Conservation (phyloP, 1,284 basidiomycete genomes). For the Neonothopanus nambi region DNA sequence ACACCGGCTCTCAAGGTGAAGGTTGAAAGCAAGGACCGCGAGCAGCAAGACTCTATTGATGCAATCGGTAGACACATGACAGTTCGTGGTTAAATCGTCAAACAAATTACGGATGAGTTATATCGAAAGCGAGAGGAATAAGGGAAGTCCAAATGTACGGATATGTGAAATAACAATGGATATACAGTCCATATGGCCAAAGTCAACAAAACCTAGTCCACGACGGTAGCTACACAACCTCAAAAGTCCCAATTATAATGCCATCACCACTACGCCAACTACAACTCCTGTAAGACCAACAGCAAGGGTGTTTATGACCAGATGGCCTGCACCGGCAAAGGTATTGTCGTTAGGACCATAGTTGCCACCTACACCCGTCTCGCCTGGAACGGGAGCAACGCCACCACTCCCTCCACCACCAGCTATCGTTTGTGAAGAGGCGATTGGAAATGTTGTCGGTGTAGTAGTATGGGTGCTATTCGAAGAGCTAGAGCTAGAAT, state of each 20-base stretch:
- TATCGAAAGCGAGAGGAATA: no score
- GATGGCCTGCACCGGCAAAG: slow-evolving; percentile 10
- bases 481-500: background rate
- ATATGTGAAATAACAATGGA: no score
- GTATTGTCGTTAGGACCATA: slow-evolving; percentile 14
- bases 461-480: slow-evolving; percentile 8
- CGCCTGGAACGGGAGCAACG: slow-evolving; percentile 4
- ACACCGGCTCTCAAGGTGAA: no score
- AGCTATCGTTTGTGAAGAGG: slow-evolving; percentile 5
- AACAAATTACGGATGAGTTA: no score
- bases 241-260: background rate
- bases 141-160: no score
- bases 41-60: no score
- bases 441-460: slow-evolving; percentile 7
- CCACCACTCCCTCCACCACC: slow-evolving; percentile 10
- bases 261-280: slow-evolving; percentile 9
- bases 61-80: no score
- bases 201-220: no score
- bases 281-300: slow-evolving; percentile 9
- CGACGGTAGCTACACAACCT: no score
- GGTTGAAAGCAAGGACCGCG: no score
- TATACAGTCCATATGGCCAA: no score
- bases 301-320: slow-evolving; percentile 5
- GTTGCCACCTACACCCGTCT: slow-evolving; percentile 1
- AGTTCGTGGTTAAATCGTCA: no score